Base-by-base conservation (phyloP, 192 early-diverging fungal genomes). In the Podila horticola region DNA sequence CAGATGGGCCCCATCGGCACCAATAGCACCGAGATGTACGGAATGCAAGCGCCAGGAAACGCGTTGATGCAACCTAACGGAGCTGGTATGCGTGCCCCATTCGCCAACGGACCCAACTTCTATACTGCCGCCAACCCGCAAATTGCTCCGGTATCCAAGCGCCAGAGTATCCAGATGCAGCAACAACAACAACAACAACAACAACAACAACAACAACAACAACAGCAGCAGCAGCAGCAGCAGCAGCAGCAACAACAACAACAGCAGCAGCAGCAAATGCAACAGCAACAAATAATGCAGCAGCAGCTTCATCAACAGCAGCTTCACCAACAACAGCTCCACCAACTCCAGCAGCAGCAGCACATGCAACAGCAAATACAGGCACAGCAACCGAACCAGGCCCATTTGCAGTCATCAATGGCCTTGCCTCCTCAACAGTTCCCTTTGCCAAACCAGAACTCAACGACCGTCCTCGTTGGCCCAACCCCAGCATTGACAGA, bases 401-500 rank as follows among this genome's bases (percentile, higher is more conserved):
- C 41, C 4, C 52, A 55, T 55, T 8, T 55, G 10, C 52, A 55
- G 20, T 5, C 52, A 22, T 26, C 20, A 55, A 55, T 55, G 52
- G n/a, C 52, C 52, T 26, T 55, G 52, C 52, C 52, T n/a, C 52
- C 52, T 2, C 52, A 55, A 26, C 52, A 55, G 3, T 55, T 55
- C 24, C 52, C 52, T 55, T 55, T 55, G 24, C 52, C 52, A n/a
- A 55, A 55, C 20, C 34, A 71, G 34, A 63, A 64, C 31, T 58
- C 83, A 50, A 63, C 66, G 20, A 65, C 74, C 8, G 33, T 64
- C 30, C 73, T 64, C 33, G 62, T 83, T 51, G 84, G 82, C 49
- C 84, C 84, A 19, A 66, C 50, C 0, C 84, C 84, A 6, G 36
- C 75, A 49, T 64, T 85, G 48, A 74, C 84, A 3, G 55, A 63